A percentile compares a stretch with the other conserved stretches of the same genome.
Evolutionary conservation across 805 yeast genomes (phyloP).

Genomic region (Candida patagonica): DNA sequence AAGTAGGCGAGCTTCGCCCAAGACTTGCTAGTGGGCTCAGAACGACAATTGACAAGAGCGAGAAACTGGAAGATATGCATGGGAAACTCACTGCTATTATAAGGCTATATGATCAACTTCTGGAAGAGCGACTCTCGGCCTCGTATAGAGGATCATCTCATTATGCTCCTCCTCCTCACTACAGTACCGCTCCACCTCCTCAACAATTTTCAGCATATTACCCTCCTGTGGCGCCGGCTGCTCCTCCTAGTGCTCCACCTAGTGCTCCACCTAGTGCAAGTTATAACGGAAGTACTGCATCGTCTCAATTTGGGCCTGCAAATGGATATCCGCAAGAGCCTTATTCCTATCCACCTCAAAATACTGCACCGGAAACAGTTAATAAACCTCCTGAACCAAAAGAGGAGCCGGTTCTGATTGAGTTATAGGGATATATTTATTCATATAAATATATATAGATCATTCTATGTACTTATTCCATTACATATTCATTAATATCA

Average conservation of each 20-base stretch:
- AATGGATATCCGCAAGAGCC: too few relatives aligned
- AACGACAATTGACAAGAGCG: constrained; percentile 52
- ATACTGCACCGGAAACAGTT: constrained; percentile 10
- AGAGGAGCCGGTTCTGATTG: constrained; percentile 19
- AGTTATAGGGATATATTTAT: constrained; percentile 10
- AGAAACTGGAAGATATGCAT: constrained; percentile 60
- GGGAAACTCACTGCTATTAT: constrained; percentile 68
- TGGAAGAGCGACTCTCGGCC: constrained; percentile 46
- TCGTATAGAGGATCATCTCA: constrained; percentile 23
- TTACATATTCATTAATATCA: constrained; percentile 54
- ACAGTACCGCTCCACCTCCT: neutral
- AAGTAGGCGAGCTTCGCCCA: constrained; percentile 55
- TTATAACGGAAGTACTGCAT: too few relatives aligned
- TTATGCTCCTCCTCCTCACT: neutral
- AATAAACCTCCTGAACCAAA: constrained; percentile 6
- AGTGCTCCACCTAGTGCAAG: too few relatives aligned
- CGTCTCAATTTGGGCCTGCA: too few relatives aligned
- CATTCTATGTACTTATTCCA: constrained; percentile 23
- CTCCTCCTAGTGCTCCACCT: constrained; percentile 2
- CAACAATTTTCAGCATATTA: constrained; percentile 7
- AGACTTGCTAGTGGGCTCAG: constrained; percentile 54
- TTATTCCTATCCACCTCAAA: constrained; percentile 2
- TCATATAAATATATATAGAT: neutral
- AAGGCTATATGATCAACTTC: constrained; percentile 63
- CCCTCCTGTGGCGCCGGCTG: neutral